Evolutionary conservation across 2,329 filamentous ascomycete species (phyloP).

Genomic region (Talaromyces sp.): DNA sequence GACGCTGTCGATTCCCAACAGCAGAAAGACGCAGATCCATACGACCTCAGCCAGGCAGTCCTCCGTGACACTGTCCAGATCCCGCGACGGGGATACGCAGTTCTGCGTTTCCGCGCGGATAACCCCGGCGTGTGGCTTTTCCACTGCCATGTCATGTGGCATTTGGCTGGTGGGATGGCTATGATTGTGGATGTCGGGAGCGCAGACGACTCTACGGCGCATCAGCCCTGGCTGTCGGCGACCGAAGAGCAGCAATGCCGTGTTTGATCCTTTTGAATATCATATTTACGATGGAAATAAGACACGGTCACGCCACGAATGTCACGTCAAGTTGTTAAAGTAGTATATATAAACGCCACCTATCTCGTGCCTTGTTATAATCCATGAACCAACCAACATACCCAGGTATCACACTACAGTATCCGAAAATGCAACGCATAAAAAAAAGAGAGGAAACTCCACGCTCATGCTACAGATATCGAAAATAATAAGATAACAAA

Average conservation of each 20-base stretch:
- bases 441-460: background rate
- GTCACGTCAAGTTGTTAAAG: background rate
- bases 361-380: background rate
- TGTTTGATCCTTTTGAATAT: background rate
- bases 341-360: background rate
- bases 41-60: constrained; percentile 32
- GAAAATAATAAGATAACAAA: background rate
- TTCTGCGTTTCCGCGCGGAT: constrained; percentile 51
- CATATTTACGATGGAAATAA: background rate
- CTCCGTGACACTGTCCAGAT: constrained; percentile 53
- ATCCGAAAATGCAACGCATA: background rate
- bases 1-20: no score
- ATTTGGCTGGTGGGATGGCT: constrained; percentile 42
- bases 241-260: background rate
- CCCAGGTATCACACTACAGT: background rate
- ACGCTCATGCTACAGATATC: background rate
- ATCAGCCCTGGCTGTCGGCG: constrained; percentile 3
- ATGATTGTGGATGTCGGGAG: constrained; percentile 34
- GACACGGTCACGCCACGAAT: background rate
- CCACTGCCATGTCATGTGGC: constrained; percentile 51
- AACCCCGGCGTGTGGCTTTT: constrained; percentile 50
- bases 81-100: constrained; percentile 49
- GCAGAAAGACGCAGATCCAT: constrained; percentile 20
- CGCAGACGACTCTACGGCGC: constrained; percentile 5
- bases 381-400: background rate